Evolutionary conservation across 176 grass and related monocot species (phyloP).

Genomic region (Tillandsia leiboldiana): DNA sequence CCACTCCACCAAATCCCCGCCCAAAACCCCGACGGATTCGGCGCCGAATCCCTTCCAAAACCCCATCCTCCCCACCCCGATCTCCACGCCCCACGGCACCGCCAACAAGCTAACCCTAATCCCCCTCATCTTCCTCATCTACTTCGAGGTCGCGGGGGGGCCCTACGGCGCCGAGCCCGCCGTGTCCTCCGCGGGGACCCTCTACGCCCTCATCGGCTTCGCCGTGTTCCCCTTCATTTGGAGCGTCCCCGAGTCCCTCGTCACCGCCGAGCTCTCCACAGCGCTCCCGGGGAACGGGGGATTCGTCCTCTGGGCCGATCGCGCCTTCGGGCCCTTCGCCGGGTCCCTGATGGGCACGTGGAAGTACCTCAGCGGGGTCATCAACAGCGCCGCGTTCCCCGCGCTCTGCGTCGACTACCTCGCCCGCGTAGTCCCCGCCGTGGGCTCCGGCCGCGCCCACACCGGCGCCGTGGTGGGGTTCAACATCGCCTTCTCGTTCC

Average conservation of each 20-base stretch:
- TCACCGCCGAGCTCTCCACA: constrained; percentile 61
- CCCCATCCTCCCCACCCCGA: constrained; percentile 20
- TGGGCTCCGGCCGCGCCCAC: constrained; percentile 23
- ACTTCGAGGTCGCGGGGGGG: constrained; percentile 70
- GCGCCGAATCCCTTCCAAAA: neutral
- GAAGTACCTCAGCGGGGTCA: constrained; percentile 73
- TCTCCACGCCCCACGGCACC: neutral
- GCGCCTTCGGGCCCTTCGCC: constrained; percentile 47
- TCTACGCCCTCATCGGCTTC: constrained; percentile 59
- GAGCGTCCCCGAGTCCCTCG: constrained; percentile 64
- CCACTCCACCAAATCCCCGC: neutral
- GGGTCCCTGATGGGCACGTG: constrained; percentile 72
- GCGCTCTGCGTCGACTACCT: constrained; percentile 69
- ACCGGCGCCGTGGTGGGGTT: constrained; percentile 40
- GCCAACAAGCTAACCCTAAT: constrained; percentile 52
- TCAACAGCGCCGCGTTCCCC: constrained; percentile 70
- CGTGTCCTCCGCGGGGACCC: constrained; percentile 47
- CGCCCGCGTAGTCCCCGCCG: constrained; percentile 37
- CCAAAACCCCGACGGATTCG: constrained; percentile 20
- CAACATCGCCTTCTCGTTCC: constrained; percentile 32
- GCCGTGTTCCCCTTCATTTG: constrained; percentile 73
- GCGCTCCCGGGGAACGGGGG: constrained; percentile 76
- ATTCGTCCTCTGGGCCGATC: constrained; percentile 68
- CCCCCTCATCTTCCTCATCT: constrained; percentile 86
- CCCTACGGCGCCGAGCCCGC: constrained; percentile 70